Evolutionary conservation across 495 filamentous ascomycete species (phyloP).

Genomic region (Astrocystis sublimbata): DNA sequence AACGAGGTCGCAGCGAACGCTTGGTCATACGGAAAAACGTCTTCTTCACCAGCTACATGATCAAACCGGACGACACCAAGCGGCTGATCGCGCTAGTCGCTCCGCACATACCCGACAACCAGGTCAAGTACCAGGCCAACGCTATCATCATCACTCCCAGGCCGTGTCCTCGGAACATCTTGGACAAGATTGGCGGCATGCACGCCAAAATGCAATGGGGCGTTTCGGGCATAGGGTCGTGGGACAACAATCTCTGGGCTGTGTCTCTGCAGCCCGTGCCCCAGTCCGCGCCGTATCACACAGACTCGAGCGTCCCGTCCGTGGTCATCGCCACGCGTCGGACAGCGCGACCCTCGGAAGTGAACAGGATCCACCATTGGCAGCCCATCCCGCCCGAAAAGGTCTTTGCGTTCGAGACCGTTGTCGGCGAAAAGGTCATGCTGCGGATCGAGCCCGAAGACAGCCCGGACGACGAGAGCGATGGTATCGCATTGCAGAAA

Average conservation of each 20-base stretch:
- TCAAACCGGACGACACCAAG: constrained; percentile 67
- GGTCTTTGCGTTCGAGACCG: constrained; percentile 69
- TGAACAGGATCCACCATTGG: constrained; percentile 82
- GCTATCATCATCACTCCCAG: constrained; percentile 85
- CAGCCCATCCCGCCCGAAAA: constrained; percentile 69
- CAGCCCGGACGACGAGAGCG: constrained; percentile 55
- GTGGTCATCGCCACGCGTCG: constrained; percentile 74
- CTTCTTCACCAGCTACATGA: constrained; percentile 93
- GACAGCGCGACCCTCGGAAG: constrained; percentile 75
- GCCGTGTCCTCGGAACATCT: constrained; percentile 63
- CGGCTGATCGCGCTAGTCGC: constrained; percentile 66
- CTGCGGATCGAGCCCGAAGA: constrained; percentile 76
- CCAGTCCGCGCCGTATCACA: constrained; percentile 62
- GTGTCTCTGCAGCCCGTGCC: constrained; percentile 74
- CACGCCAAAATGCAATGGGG: constrained; percentile 81
- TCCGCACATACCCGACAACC: constrained; percentile 56
- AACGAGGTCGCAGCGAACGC: constrained; percentile 37
- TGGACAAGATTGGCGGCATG: constrained; percentile 82
- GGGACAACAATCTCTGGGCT: constrained; percentile 84
- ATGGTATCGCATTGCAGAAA: constrained; percentile 58
- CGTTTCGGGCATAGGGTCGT: constrained; percentile 70
- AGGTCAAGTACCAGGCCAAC: constrained; percentile 83
- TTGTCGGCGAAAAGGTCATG: constrained; percentile 82
- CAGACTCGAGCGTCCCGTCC: constrained; percentile 70
- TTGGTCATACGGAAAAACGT: constrained; percentile 80